These are phyloP conservation scores for Xylariales sp. DNA, from an alignment of 2,329 filamentous ascomycete species.

Conservation along the genomic window DNA sequence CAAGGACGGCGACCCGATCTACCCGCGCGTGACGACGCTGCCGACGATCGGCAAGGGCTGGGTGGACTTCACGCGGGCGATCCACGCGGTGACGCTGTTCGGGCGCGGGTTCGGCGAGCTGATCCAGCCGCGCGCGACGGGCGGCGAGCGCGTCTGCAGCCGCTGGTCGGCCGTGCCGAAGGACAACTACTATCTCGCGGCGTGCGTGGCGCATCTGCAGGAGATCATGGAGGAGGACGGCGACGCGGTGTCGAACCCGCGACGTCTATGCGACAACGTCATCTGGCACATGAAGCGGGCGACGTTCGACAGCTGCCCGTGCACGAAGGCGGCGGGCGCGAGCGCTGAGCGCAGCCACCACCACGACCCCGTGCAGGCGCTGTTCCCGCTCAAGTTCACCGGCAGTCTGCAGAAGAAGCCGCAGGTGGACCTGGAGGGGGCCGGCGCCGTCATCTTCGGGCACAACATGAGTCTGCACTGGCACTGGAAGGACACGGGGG, in stretches of 20 bases:
- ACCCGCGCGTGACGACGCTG: slow-evolving; percentile 39
- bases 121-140: slow-evolving; percentile 36
- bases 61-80: slow-evolving; percentile 41
- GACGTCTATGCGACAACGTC: slow-evolving; percentile 26
- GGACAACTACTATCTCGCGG: slow-evolving; percentile 48
- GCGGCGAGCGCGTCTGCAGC: slow-evolving; percentile 32
- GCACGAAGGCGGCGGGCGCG: slow-evolving; percentile 14
- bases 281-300: slow-evolving; percentile 31
- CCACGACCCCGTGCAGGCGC: slow-evolving; percentile 28
- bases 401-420: slow-evolving; percentile 2
- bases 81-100: slow-evolving; percentile 43
- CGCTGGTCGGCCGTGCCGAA: slow-evolving; percentile 46
- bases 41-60: slow-evolving; percentile 38
- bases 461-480: slow-evolving; percentile 1
- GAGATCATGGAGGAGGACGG: slow-evolving; percentile 47
- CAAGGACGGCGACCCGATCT: slow-evolving; percentile 41
- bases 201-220: slow-evolving; percentile 43
- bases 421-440: neutral
- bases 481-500: neutral
- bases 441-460: slow-evolving; percentile 5
- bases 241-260: slow-evolving; percentile 10
- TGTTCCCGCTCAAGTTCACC: slow-evolving; percentile 16
- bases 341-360: neutral
- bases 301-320: slow-evolving; percentile 26
- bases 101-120: slow-evolving; percentile 43